phyloP scores from a whole-genome alignment of 352 stramenopile species.

The Phytophthora litchii region DNA sequence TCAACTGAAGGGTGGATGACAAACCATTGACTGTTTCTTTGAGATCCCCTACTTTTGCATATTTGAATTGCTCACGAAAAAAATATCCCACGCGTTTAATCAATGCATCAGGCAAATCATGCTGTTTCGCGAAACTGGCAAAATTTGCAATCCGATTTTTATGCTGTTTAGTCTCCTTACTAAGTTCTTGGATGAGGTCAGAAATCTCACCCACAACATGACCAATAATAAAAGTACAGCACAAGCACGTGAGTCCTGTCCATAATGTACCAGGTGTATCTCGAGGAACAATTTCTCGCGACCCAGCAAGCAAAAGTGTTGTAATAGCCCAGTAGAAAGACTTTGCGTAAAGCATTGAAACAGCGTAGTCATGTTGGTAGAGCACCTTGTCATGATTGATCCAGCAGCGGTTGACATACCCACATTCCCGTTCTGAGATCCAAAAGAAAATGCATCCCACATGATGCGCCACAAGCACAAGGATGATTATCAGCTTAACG shows the following conservation, averaged over 20 bases:
- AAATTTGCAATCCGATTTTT: constrained; percentile 80
- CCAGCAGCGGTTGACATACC: constrained; percentile 51
- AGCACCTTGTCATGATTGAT: constrained; percentile 71
- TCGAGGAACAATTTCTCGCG: constrained; percentile 59
- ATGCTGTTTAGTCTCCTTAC: constrained; percentile 75
- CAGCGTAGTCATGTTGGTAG: constrained; percentile 57
- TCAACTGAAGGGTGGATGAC: constrained; percentile 70
- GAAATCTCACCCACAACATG: constrained; percentile 77
- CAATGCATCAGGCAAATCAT: constrained; percentile 50
- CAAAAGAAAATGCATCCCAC: constrained; percentile 72
- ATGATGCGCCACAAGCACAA: constrained; percentile 67
- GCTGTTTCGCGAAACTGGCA: constrained; percentile 69
- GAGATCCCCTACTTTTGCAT: constrained; percentile 53
- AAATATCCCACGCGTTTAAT: constrained; percentile 62
- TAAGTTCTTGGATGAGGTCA: constrained; percentile 74
- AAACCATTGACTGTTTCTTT: constrained; percentile 61
- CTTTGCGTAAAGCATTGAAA: constrained; percentile 58
- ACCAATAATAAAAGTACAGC: constrained; percentile 76
- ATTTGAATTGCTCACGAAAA: constrained; percentile 61
- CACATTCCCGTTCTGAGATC: constrained; percentile 68
- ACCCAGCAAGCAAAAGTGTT: constrained; percentile 64
- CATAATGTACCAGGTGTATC: constrained; percentile 54
- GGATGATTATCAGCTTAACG: constrained; percentile 69
- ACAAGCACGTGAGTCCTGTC: constrained; percentile 59
- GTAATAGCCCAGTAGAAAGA: constrained; percentile 80